Base-by-base conservation (phyloP, 352 stramenopile genomes). In the Globisporangium camurandrum region DNA sequence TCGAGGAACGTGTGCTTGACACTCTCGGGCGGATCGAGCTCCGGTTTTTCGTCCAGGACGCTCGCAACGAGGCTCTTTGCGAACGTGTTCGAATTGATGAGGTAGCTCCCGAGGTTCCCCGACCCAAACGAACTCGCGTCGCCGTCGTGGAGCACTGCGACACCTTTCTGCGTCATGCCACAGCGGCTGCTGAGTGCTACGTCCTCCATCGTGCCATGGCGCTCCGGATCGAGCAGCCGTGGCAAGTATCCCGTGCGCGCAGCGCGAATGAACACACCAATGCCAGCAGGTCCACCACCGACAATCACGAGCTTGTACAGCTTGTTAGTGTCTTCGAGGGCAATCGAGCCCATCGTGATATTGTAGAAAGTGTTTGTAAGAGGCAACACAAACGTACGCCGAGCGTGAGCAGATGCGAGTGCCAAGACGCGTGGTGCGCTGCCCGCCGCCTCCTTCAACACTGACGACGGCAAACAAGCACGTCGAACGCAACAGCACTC, bases 51-150 rank as follows among this genome's bases (percentile, higher is more conserved):
- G 27, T 92, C 73, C n/a, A 93, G 52, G 7, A 92, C 64, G 52
- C 83, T 88, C 8, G 67, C 75, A 1, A 88, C 44, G 24, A 94
- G 49, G 26, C 77, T 86, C 42, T 70, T 85, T 0, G 76, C 81
- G 46, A 89, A 89, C 16, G 79, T 93, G 56, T 94, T 94, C 3
- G 75, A 90, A 61, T 95, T 91, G 64, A 91, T 95, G 22, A 84
- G 64, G 48, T 89, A 94, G 22, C 69, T 50, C 27, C 80, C 78
- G 20, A 94, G 68, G 38, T 85, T 88, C 24, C 80, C 83, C 4
- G 62, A 64, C 0, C 80, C 83, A 42, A 92, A 86, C 0, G 61
- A 79, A 8, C 52, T 56, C 4, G 51, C 51, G 28, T 83, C 67
- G 1, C 74, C 76, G 27, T 73, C 68, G 54, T 93, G 81, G 26